Percentiles rank a stretch among this genome's conserved stretches.
Conservation (phyloP, 225 moss, liverwort and hornwort species). For the Asterella californica region DNA sequence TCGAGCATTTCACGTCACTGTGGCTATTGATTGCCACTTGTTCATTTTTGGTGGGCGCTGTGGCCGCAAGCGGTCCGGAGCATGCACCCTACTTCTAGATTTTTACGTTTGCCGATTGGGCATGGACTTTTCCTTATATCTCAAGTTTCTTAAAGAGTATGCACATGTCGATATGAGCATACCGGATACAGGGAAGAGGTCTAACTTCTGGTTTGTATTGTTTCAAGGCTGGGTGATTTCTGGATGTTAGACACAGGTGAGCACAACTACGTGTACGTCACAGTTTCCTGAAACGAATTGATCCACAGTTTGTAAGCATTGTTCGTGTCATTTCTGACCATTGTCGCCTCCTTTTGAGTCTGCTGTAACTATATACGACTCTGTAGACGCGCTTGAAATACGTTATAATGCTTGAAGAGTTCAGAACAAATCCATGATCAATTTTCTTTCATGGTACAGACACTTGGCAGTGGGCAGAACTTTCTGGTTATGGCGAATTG, state of each 20-base stretch:
- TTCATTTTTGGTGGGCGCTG: constrained; percentile 98
- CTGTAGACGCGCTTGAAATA: not conserved
- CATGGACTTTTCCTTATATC: not conserved
- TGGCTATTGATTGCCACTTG: constrained; percentile 91
- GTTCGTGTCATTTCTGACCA: not conserved
- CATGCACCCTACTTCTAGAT: constrained; percentile 38
- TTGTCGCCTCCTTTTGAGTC: not conserved
- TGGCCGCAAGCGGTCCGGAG: constrained; percentile 99
- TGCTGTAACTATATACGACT: not conserved
- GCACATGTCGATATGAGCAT: too few species aligned
- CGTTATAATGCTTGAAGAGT: not conserved
- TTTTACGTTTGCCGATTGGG: not conserved
- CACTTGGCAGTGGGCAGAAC: constrained; percentile 97
- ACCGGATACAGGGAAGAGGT: not conserved
- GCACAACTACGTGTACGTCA: constrained; percentile 6
- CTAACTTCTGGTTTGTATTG: not conserved
- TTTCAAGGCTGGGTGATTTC: constrained; percentile 87
- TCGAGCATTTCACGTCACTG: constrained; percentile 93
- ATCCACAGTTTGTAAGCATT: not conserved
- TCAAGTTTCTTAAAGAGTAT: not conserved
- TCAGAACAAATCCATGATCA: not conserved
- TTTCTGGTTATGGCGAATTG: constrained; percentile 85
- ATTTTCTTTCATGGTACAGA: constrained; percentile 41
- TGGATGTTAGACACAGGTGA: constrained; percentile 99
- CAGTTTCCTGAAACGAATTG: not conserved